Base-by-base conservation (phyloP, 225 moss, liverwort and hornwort species). In the Polytrichum formosum region DNA sequence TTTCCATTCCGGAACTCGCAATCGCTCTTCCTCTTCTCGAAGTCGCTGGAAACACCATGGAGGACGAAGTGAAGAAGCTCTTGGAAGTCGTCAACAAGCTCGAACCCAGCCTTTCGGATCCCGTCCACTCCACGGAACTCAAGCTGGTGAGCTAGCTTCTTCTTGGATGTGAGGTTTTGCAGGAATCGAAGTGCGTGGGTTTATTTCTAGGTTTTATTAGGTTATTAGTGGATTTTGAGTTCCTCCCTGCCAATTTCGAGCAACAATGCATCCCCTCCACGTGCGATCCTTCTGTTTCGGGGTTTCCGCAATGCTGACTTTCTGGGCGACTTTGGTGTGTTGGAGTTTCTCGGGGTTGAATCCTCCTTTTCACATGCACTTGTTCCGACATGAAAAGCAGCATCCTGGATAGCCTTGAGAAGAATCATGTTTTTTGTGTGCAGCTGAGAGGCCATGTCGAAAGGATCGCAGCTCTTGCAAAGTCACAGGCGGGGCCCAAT, bases 391-490 rank as follows among this genome's bases (percentile, higher is more conserved):
- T 28, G 22, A 37, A 37, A 37, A 37, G 3, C 2, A 46, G 46
- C 46, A 46, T 46, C 46, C 46, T 16, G 46, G 3, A 46, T 46
- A 46, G 46, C 10, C 46, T 46, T 46, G 46, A 28, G 28, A 28
- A 31, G 27, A 8, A 20, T 65, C 31, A 19, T 31, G 28, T 6
- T 20, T 64, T 64, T 64, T 18, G 7, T 66, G 26, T 69, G 71
- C 80, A 86, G 86, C 73, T 86, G 18, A 78, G 63, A 70, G 78
- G 71, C 71, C 86, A 80, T 83, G 86, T 71, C 18, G 80, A 83
- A 71, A 69, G 80, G 56, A 86, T 86, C 68, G 83, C 83, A 55
- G 68, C 64, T 22, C 64, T 86, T 73, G 80, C 78, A 54, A 80
- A 64, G 70, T 35, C 78, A 65, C 86, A 83, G 56, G 66, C 82